phyloP scores from a whole-genome alignment of 108 stramenopile genomes.

The Schizochytrium sp. region DNA sequence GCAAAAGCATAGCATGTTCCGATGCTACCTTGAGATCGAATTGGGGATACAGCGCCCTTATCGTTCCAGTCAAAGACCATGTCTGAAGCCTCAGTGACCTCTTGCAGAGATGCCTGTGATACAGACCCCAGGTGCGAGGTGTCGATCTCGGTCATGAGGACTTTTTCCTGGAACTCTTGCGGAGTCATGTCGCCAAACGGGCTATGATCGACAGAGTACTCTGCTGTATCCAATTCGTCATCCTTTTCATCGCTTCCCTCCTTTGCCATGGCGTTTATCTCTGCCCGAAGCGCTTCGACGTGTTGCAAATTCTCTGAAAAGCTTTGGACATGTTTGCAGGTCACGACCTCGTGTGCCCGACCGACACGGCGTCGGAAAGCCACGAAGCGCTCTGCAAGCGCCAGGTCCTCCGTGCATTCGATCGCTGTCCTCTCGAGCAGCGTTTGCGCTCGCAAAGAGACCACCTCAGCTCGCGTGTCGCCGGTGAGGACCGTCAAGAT shows the following conservation, averaged over 20 bases:
- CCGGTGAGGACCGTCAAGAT: no score
- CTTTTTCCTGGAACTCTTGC: background rate
- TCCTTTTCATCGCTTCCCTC: no score
- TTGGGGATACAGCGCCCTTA: background rate
- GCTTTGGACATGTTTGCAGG: background rate
- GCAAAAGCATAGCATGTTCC: background rate
- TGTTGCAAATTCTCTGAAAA: background rate
- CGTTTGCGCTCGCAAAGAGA: no score
- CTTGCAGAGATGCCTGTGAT: background rate
- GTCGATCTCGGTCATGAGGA: background rate
- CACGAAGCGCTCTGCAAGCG: background rate
- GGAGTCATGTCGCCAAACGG: background rate
- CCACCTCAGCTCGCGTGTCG: no score
- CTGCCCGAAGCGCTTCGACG: background rate
- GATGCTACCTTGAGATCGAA: background rate
- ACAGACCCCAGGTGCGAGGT: background rate
- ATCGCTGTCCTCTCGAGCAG: no score
- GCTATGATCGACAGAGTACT: background rate
- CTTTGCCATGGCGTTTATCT: no score
- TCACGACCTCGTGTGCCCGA: background rate
- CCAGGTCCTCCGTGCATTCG: no score
- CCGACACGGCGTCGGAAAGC: background rate
- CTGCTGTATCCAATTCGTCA: background rate
- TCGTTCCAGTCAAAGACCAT: background rate
- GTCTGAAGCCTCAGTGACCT: no score